These are phyloP conservation scores for Tephrocybe sp. DNA, from an alignment of 768 basidiomycete species.

Conservation along the genomic window DNA sequence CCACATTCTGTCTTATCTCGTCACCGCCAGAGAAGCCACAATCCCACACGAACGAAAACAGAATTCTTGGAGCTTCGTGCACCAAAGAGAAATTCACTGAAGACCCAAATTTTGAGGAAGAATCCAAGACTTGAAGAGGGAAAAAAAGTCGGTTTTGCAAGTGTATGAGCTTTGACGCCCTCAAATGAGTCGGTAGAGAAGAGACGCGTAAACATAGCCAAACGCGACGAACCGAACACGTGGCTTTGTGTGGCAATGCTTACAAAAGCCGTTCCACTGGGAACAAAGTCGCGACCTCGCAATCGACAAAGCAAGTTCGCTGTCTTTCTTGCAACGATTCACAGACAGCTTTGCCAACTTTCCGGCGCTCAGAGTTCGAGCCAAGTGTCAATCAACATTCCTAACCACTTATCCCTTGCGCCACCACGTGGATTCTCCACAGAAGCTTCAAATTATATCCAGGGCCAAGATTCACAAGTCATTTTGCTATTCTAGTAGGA, in stretches of 20 bases:
- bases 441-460: not conserved
- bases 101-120: too few species aligned
- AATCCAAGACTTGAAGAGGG: too few species aligned
- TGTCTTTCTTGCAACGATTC: too few species aligned
- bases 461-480: not conserved
- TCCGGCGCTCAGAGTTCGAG: not conserved
- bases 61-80: not conserved
- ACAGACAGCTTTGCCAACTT: not conserved
- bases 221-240: not conserved
- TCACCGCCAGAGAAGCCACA: not conserved
- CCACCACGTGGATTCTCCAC: not conserved
- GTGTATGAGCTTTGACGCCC: not conserved
- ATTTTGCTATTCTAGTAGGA: not conserved
- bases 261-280: too few species aligned
- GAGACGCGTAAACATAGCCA: too few species aligned
- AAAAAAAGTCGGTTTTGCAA: too few species aligned
- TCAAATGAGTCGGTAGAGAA: not conserved
- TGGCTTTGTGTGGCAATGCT: not conserved
- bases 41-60: too few species aligned
- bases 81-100: too few species aligned
- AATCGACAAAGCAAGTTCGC: too few species aligned
- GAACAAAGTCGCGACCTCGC: too few species aligned
- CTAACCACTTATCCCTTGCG: not conserved
- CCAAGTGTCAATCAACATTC: not conserved
- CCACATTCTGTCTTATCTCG: slow-evolving; percentile 42